A percentile compares a stretch with the other conserved stretches of the same genome.
Evolutionary conservation across 192 early-diverging fungal genomes (phyloP).

Genomic region (Coemansia sp.): DNA sequence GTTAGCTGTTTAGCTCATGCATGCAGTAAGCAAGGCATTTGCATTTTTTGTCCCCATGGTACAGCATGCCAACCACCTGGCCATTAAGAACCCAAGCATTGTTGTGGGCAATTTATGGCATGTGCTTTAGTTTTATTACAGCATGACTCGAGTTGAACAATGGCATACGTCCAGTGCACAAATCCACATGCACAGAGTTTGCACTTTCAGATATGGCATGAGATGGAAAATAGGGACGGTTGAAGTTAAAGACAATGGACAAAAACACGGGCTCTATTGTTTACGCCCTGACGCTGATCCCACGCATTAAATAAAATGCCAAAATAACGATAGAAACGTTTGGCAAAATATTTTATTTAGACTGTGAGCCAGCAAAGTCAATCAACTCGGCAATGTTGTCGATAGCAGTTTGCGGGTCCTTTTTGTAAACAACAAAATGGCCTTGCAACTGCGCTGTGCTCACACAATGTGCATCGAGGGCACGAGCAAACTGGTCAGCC

Average conservation of each 20-base stretch:
- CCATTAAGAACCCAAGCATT: not conserved
- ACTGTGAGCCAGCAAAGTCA: constrained; percentile 1
- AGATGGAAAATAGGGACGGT: not conserved
- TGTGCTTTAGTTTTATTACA: not conserved
- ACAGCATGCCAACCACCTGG: not conserved
- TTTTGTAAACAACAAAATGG: constrained; percentile 89
- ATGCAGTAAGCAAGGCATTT: not conserved
- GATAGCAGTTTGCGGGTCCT: constrained; percentile 71
- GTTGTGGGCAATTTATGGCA: not conserved
- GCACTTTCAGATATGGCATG: not conserved
- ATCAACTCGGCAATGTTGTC: constrained; percentile 27
- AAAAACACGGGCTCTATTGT: not conserved
- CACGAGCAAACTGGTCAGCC: constrained; percentile 71
- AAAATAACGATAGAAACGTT: no score
- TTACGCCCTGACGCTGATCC: not conserved
- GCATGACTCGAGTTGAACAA: not conserved
- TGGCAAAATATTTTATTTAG: not conserved
- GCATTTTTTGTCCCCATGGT: not conserved
- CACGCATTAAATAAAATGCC: no score
- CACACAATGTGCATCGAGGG: constrained; percentile 55
- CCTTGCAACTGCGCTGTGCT: constrained; percentile 92
- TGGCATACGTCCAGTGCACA: not conserved
- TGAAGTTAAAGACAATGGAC: no score
- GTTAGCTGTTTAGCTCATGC: not conserved
- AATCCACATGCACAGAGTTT: not conserved